Conservation (phyloP, 2,329 filamentous ascomycete genomes). For the Fusarium camptoceras region DNA sequence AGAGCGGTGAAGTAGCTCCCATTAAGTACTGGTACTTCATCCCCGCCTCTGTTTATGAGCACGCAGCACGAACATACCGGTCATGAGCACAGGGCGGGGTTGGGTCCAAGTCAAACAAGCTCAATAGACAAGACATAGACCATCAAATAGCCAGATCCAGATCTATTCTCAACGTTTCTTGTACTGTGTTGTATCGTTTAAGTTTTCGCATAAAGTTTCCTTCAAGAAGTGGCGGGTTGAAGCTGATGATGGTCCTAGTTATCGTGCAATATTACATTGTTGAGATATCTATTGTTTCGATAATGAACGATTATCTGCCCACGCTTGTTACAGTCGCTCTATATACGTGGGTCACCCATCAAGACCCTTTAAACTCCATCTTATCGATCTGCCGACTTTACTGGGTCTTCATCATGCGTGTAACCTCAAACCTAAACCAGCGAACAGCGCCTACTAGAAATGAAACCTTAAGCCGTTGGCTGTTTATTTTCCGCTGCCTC, state of each 20-base stretch:
- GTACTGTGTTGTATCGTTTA: background rate
- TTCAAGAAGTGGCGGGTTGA: conserved; percentile 4
- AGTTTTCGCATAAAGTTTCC: background rate
- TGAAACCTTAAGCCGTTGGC: background rate
- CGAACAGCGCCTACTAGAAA: background rate
- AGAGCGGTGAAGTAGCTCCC: conserved; percentile 27
- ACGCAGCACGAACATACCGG: conserved; percentile 36
- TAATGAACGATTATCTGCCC: background rate
- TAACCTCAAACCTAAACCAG: conserved; percentile 2
- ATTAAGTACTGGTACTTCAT: conserved; percentile 31
- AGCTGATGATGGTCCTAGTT: background rate
- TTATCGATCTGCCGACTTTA: conserved; percentile 34
- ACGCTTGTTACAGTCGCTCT: background rate
- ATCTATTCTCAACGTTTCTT: background rate
- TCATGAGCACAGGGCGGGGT: conserved; percentile 46
- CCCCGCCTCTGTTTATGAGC: conserved; percentile 36
- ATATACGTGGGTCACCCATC: conserved; percentile 20
- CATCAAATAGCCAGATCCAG: conserved; percentile 4
- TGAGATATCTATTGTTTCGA: conserved; percentile 1
- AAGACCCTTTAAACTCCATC: conserved; percentile 4
- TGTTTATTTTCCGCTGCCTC: conserved; percentile 6
- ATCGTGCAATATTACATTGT: background rate
- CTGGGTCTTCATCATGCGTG: conserved; percentile 18
- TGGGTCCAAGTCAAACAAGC: conserved; percentile 33
- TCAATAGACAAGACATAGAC: background rate